Percentiles rank a stretch among this genome's conserved stretches.
phyloP scores from a whole-genome alignment of 768 basidiomycete genomes.

The Leccinum longicurvipes region DNA sequence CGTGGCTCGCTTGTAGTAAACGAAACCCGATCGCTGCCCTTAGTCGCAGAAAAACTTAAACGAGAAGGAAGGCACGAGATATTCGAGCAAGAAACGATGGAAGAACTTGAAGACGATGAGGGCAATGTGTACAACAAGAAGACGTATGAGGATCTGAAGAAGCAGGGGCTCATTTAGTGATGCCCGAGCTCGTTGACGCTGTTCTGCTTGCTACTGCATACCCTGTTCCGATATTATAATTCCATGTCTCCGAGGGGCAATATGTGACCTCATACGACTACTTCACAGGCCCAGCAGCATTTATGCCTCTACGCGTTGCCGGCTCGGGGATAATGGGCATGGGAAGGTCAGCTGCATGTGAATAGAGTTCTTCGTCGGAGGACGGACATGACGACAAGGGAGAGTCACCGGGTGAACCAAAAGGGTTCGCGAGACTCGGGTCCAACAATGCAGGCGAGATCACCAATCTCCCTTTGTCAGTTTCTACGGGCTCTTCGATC shows the following conservation, averaged over 20 bases:
- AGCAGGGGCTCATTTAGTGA: constrained; percentile 82
- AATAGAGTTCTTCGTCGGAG: constrained; percentile 82
- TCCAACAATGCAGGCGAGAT: constrained; percentile 41
- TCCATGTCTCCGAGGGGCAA: neutral
- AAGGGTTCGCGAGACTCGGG: constrained; percentile 57
- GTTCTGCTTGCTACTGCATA: constrained; percentile 3
- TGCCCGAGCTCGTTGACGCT: neutral
- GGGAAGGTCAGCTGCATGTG: constrained; percentile 66
- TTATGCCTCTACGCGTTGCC: constrained; percentile 3
- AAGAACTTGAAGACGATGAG: constrained; percentile 97
- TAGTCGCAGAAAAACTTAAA: constrained; percentile 97
- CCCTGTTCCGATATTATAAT: constrained; percentile 1
- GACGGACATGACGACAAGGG: constrained; percentile 73
- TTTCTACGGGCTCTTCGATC: constrained; percentile 11
- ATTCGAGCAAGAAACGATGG: constrained; percentile 91
- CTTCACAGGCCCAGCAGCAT: constrained; percentile 6
- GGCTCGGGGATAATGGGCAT: constrained; percentile 53
- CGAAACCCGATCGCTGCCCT: neutral
- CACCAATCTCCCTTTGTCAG: constrained; percentile 14
- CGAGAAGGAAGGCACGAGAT: constrained; percentile 95
- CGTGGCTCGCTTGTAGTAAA: neutral
- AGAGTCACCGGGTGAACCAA: constrained; percentile 65
- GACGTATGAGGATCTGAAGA: constrained; percentile 96
- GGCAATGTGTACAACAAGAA: constrained; percentile 98
- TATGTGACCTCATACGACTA: constrained; percentile 2